Evolutionary conservation across 1,139 yeast genomes (phyloP).

Genomic region (Debaryomyces nepalensis): DNA sequence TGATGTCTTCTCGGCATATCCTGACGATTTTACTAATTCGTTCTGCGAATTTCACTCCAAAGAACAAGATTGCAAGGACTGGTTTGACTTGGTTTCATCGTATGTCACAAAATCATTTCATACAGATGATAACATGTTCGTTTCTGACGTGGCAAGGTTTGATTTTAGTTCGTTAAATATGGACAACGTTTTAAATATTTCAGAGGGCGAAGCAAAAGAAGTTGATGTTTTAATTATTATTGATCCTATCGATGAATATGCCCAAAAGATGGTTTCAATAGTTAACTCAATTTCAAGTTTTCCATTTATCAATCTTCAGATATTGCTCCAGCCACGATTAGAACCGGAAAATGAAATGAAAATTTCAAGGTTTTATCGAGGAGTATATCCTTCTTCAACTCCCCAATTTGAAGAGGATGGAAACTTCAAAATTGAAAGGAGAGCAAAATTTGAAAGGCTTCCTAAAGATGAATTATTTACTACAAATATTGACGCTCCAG

Average conservation of each 20-base stretch:
- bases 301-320: conserved; percentile 52
- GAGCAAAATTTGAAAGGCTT: conserved; percentile 29
- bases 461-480: conserved; percentile 58
- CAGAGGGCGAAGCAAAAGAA: conserved; percentile 27
- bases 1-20: conserved; percentile 36
- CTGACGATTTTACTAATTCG: conserved; percentile 29
- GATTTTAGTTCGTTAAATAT: conserved; percentile 45
- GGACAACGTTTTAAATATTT: conserved; percentile 36
- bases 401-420: conserved; percentile 51
- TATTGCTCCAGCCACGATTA: conserved; percentile 63
- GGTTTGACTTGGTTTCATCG: conserved; percentile 54
- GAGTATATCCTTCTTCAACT: conserved; percentile 39
- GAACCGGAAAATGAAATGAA: conserved; percentile 36
- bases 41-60: conserved; percentile 27
- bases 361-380: conserved; percentile 63
- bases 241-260: conserved; percentile 72
- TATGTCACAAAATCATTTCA: conserved; percentile 51
- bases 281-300: conserved; percentile 48
- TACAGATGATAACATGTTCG: conserved; percentile 38
- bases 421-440: conserved; percentile 19
- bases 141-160: conserved; percentile 47
- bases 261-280: conserved; percentile 65
- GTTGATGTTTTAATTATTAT: conserved; percentile 61
- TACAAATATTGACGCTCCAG: conserved; percentile 65
- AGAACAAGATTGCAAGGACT: conserved; percentile 33